Conservation (phyloP, 352 stramenopile genomes). For the Globisporangium spinosum region DNA sequence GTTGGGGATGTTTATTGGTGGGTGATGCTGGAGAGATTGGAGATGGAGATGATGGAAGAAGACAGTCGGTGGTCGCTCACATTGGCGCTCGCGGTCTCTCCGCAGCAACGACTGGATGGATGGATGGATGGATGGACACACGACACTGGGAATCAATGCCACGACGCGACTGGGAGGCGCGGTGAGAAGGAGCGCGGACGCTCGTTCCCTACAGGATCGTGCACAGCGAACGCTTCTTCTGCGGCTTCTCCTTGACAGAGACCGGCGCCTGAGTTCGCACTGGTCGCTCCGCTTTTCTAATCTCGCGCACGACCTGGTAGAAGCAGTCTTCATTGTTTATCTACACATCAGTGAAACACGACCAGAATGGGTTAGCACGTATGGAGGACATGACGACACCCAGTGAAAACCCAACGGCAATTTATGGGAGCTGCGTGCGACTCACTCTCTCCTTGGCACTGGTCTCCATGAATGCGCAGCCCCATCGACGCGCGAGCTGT, state of each 20-base stretch:
- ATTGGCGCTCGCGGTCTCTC: neutral
- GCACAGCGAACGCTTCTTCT: conserved; percentile 54
- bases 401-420: too few relatives aligned
- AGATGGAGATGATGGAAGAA: neutral
- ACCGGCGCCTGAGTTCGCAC: conserved; percentile 36
- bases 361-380: conserved; percentile 5
- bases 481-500: conserved; percentile 67
- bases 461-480: conserved; percentile 87
- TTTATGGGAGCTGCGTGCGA: too few relatives aligned
- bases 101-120: neutral
- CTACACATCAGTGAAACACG: conserved; percentile 17
- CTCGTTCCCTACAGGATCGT: conserved; percentile 34
- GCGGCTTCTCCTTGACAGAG: conserved; percentile 49
- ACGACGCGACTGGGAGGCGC: neutral
- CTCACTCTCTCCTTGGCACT: conserved; percentile 84
- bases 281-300: conserved; percentile 74
- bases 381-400: too few relatives aligned
- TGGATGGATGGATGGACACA: neutral
- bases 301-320: conserved; percentile 87
- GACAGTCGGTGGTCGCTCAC: neutral
- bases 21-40: neutral
- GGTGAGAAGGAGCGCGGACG: neutral
- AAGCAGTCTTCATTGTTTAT: conserved; percentile 90
- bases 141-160: neutral
- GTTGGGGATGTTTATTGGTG: neutral